phyloP scores from a whole-genome alignment of 2,329 filamentous ascomycete species.

The Calonectria ilicicola region DNA sequence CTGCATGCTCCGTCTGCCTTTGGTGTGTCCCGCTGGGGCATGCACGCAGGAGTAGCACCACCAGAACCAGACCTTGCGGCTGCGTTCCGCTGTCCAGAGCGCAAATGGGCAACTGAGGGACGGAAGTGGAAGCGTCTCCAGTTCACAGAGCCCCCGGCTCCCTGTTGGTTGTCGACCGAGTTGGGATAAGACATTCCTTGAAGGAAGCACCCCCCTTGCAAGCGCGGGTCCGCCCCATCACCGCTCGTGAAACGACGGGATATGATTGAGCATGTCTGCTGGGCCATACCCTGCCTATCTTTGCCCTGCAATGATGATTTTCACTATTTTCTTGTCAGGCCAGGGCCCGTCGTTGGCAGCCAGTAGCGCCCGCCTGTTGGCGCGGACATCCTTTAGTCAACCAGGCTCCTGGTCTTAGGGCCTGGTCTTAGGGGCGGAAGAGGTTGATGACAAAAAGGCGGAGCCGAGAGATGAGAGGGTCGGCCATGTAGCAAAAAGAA shows the following conservation, averaged over 20 bases:
- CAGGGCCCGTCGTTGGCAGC: constrained; percentile 13
- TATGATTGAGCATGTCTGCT: constrained; percentile 34
- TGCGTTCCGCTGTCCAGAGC: not conserved
- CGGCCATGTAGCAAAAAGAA: not conserved
- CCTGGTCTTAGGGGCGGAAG: not conserved
- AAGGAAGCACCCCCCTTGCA: constrained; percentile 21
- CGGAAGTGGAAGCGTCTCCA: not conserved
- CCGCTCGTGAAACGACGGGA: constrained; percentile 31
- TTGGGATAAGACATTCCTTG: constrained; percentile 29
- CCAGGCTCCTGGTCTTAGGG: constrained; percentile 2
- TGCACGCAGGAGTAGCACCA: not conserved
- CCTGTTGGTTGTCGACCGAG: constrained; percentile 1
- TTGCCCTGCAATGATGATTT: constrained; percentile 13
- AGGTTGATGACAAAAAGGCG: not conserved
- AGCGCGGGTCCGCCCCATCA: constrained; percentile 25
- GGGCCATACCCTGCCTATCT: not conserved
- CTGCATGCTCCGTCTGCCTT: not conserved
- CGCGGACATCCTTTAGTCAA: not conserved
- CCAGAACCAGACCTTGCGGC: not conserved
- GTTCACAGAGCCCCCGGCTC: not conserved
- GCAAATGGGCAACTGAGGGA: constrained; percentile 1
- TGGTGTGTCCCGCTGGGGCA: not conserved
- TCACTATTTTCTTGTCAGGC: constrained; percentile 20
- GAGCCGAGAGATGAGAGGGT: not conserved
- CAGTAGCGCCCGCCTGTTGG: constrained; percentile 11